Percentiles rank a stretch among this genome's conserved stretches.
Conservation (phyloP, 2,329 filamentous ascomycete genomes). For the Aureobasidium melanogenum region DNA sequence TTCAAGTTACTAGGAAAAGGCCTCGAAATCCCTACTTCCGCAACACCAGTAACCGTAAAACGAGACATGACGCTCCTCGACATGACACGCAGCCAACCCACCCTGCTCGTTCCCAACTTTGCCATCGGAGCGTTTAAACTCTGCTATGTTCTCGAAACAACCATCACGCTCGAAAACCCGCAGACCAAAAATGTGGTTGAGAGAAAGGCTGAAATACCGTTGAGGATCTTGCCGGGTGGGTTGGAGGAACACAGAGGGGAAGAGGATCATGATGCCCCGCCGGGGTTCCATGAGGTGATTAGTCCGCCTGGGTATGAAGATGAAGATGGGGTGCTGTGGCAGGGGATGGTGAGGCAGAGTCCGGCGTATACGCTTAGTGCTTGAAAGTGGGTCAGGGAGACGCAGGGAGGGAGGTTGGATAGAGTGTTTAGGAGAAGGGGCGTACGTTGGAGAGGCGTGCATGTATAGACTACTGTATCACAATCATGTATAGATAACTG, state of each 20-base stretch:
- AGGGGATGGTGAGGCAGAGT: not conserved
- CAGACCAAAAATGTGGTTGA: not conserved
- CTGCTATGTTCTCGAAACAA: not conserved
- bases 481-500: not conserved
- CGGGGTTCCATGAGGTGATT: not conserved
- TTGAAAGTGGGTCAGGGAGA: not conserved
- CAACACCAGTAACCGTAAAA: not conserved
- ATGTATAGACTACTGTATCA: too few species aligned
- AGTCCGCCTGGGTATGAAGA: not conserved
- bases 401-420: not conserved
- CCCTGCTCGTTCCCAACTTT: not conserved
- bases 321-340: not conserved
- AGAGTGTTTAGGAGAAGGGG: not conserved
- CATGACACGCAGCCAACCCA: not conserved
- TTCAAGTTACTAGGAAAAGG: not conserved
- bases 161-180: not conserved
- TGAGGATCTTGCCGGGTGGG: not conserved
- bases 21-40: not conserved
- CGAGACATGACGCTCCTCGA: not conserved
- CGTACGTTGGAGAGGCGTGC: not conserved
- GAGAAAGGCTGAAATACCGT: not conserved
- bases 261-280: not conserved
- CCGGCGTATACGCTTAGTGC: not conserved
- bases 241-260: not conserved
- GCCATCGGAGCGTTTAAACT: not conserved